These are phyloP conservation scores for Medicago truncatula DNA, from an alignment of 306 rosid species.

Conservation along the genomic window MtrunA17r5.0-ANR NC_053049.1:1720001-1720500, in stretches of 20 bases:
- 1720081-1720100: no score
- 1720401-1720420: slow-evolving; percentile 58
- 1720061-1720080: no score
- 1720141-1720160: background rate
- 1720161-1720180: no score
- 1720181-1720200: background rate
- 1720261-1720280: slow-evolving; percentile 40
- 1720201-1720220: slow-evolving; percentile 11
- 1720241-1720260: slow-evolving; percentile 52
- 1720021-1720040: background rate
- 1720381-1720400: slow-evolving; percentile 34
- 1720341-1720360: slow-evolving; percentile 42
- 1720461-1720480: background rate
- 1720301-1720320: slow-evolving; percentile 62
- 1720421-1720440: slow-evolving; percentile 56
- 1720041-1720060: background rate
- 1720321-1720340: slow-evolving; percentile 35
- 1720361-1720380: slow-evolving; percentile 39
- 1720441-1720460: slow-evolving; percentile 43
- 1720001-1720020: background rate
- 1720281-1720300: slow-evolving; percentile 55
- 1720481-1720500: slow-evolving; percentile 7
- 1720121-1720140: slow-evolving; percentile 9
- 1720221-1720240: background rate
- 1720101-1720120: no score